Base-by-base conservation (phyloP, 1,139 yeast genomes). In the Tardiomyces blankii region DNA sequence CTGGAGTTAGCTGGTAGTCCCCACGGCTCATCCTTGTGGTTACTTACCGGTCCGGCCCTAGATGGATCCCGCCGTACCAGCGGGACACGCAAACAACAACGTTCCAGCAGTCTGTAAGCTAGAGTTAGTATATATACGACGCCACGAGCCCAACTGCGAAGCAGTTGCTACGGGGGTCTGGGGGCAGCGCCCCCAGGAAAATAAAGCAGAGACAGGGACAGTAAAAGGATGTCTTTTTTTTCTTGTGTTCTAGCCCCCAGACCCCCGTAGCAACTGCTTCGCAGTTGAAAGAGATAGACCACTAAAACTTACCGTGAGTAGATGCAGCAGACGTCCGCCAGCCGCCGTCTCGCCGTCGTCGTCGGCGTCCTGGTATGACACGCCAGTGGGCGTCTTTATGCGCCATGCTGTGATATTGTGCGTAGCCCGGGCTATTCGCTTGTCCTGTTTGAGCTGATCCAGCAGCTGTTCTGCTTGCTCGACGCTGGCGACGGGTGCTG, bases 271-370 rank as follows among this genome's bases (percentile, higher is more conserved):
- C n/a, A n/a, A n/a, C n/a, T n/a, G n/a, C n/a, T n/a, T n/a, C n/a
- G n/a, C n/a, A n/a, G n/a, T n/a, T n/a, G n/a, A n/a, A n/a, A n/a
- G n/a, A n/a, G n/a, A n/a, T n/a, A n/a, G n/a, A n/a, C n/a, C n/a
- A n/a, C 25, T 21, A 21, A 7, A 21, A 21, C 52, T 51, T 58
- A 79, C 77, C 43, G 86, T 78, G 51, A 89, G 66, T 46, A 89
- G 66, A 68, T 88, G 96, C 47, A 88, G 65, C 69, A 89, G 68
- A 49, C 96, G 68, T 5, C 93, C 80, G 4, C 99, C 98, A 0
- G 98, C 96, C 0, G 97, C 98, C 0, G 95, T 75, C 60, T 91
- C 99, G 3, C 98, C 98, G 60, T 91, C 98, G 60, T 93, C 98
- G 57, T 91, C 97, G 58, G 85, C 87, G 58, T 91, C 97, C 56